Percentiles rank a stretch among this genome's conserved stretches.
phyloP scores from a whole-genome alignment of 805 yeast genomes.

The Priceomyces haplophilus region DNA sequence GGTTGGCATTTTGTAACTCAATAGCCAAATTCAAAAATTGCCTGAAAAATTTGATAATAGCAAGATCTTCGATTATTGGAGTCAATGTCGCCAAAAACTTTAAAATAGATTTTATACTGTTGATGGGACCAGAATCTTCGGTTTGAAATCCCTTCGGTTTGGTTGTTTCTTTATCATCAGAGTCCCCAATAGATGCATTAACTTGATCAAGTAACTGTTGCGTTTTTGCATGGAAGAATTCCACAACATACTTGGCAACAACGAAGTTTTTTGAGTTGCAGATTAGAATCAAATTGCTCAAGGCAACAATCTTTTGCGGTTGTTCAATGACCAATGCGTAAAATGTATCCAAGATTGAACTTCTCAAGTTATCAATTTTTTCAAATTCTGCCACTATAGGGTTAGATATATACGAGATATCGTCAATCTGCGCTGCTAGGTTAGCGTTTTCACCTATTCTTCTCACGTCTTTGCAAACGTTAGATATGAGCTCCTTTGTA shows the following conservation, averaged over 20 bases:
- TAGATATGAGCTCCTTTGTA: conserved; percentile 36
- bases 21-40: conserved; percentile 56
- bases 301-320: conserved; percentile 81
- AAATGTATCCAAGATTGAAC: conserved; percentile 58
- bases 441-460: conserved; percentile 43
- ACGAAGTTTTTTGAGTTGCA: conserved; percentile 61
- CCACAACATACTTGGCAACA: conserved; percentile 68
- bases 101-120: conserved; percentile 63
- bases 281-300: conserved; percentile 63
- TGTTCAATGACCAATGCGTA: conserved; percentile 77
- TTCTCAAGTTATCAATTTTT: conserved; percentile 56
- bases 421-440: conserved; percentile 39
- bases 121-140: conserved; percentile 58
- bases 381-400: conserved; percentile 67
- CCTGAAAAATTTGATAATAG: conserved; percentile 42
- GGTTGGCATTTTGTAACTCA: conserved; percentile 44
- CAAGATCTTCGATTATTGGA: conserved; percentile 54
- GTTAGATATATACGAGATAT: conserved; percentile 62
- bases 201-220: conserved; percentile 49
- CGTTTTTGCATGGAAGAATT: conserved; percentile 61
- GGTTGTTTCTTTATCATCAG: conserved; percentile 7
- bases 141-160: conserved; percentile 14
- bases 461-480: conserved; percentile 44
- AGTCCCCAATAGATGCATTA: conserved; percentile 11
- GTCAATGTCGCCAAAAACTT: conserved; percentile 67